Base-by-base conservation (phyloP, 768 basidiomycete species). In the Gloeophyllum trabeum region DNA sequence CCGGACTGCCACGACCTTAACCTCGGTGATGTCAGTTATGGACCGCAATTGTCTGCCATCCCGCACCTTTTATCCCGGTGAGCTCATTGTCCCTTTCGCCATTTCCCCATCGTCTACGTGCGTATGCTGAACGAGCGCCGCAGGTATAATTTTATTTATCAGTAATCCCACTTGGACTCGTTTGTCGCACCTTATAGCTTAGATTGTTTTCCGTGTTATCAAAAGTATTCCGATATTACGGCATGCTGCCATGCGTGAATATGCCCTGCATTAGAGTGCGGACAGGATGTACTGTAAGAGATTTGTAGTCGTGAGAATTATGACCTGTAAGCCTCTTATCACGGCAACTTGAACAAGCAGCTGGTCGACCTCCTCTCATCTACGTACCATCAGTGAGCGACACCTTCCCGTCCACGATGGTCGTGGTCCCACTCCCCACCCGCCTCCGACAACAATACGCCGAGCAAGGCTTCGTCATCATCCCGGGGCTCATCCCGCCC, bases 31-130 rank as follows among this genome's bases (percentile, higher is more conserved):
- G 5, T 12, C 44, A 80, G 80, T 43, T 93, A 93, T 54, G 93
- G 93, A 1, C 94, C 93, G 0, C 92, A 96, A 54, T 72, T 97
- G 7, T 88, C 89, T 20, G 91, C 93, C 2, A 88, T 97, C 49
- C 93, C 94, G 2, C 90, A 96, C 60, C 59, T 93, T 48, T 66
- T 97, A 19, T 94, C 90, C 53, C 77, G 83, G 81, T 84, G 44
- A 39, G 71, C 58, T 23, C 6, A 5, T 7, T 14, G 14, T 35
- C 21, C 26, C 20, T 22, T 22, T 43, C 22, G 5, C 24, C 20
- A 40, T 39, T 20, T 46, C 6, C 18, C 36, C 40, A 21, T 21
- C 25, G 39, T 23, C 14, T 51, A 35, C 5, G 34, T 37, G 10
- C 7, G 13, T 10, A 6, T 21, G 12, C 34, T 14, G 22, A 21